These are phyloP conservation scores for Fonsecaea erecta DNA, from an alignment of 2,329 filamentous ascomycete genomes.

Conservation along the genomic window DNA sequence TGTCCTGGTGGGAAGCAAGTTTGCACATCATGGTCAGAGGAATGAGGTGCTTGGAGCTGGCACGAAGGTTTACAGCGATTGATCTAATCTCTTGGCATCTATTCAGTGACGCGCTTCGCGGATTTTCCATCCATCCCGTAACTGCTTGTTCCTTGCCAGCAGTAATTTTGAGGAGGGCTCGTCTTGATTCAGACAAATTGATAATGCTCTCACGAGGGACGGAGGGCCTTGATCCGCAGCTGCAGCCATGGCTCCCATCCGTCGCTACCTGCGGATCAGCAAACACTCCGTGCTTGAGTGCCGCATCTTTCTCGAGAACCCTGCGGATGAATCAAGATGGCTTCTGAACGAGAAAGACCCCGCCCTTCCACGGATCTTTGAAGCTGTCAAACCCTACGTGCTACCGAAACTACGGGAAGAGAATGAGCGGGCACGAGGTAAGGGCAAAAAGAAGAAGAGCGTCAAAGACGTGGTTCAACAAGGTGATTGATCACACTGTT, in stretches of 20 bases:
- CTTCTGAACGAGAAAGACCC: slow-evolving; percentile 77
- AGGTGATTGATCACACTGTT: slow-evolving; percentile 60
- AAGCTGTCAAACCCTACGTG: slow-evolving; percentile 81
- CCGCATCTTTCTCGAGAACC: slow-evolving; percentile 93
- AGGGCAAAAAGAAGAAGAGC: slow-evolving; percentile 73
- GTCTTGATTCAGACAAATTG: not conserved
- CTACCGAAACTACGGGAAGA: slow-evolving; percentile 91
- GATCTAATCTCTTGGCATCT: slow-evolving; percentile 29
- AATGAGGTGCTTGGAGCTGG: not conserved
- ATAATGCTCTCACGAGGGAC: not conserved
- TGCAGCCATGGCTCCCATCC: slow-evolving; percentile 36
- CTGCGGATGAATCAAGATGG: slow-evolving; percentile 80
- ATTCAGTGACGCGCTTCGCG: slow-evolving; percentile 18
- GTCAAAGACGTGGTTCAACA: slow-evolving; percentile 86
- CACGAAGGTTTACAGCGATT: not conserved
- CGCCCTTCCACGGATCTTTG: slow-evolving; percentile 79
- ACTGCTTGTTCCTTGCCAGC: not conserved
- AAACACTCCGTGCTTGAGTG: slow-evolving; percentile 96
- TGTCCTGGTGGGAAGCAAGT: not conserved
- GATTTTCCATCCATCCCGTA: not conserved
- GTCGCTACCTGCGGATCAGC: slow-evolving; percentile 80
- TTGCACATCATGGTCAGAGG: not conserved
- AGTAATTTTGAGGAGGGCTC: not conserved
- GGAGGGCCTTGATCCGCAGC: not conserved
- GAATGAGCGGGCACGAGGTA: slow-evolving; percentile 62